A percentile compares a stretch with the other conserved stretches of the same genome.
Evolutionary conservation across 306 rosid species (phyloP).

Genomic region (Hippophae tibetana): DNA sequence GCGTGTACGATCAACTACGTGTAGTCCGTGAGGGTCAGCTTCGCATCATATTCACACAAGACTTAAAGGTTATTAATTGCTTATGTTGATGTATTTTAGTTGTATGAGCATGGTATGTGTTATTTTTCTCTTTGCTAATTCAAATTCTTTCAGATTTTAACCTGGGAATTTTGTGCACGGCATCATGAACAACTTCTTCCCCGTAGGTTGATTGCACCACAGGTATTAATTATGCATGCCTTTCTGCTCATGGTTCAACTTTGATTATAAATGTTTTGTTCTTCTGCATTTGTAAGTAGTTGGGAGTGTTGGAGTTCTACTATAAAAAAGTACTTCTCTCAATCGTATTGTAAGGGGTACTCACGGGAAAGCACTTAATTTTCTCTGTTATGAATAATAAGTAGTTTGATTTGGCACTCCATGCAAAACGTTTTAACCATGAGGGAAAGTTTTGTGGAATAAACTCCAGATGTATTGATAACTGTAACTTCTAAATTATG

Average conservation of each 20-base stretch:
- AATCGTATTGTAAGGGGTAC: too few relatives aligned
- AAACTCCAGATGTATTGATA: too few relatives aligned
- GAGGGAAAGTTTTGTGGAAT: too few relatives aligned
- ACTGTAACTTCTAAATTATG: too few relatives aligned
- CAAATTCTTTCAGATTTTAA: slow-evolving; percentile 45
- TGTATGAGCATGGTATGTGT: slow-evolving; percentile 2
- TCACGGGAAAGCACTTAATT: too few relatives aligned
- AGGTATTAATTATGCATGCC: slow-evolving; percentile 43
- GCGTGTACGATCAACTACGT: slow-evolving; percentile 93
- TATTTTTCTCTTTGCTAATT: slow-evolving; percentile 3
- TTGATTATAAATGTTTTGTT: too few relatives aligned
- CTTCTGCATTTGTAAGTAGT: too few relatives aligned
- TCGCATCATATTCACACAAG: slow-evolving; percentile 75
- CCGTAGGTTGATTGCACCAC: slow-evolving; percentile 87
- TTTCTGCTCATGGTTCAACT: neutral
- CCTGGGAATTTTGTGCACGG: slow-evolving; percentile 94
- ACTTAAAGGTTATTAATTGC: slow-evolving; percentile 50
- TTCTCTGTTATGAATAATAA: too few relatives aligned
- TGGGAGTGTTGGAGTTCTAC: too few relatives aligned
- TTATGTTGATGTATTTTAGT: slow-evolving; percentile 2
- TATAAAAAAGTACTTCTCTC: too few relatives aligned
- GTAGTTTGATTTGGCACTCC: too few relatives aligned
- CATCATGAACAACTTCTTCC: slow-evolving; percentile 98
- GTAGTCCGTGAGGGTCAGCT: slow-evolving; percentile 98
- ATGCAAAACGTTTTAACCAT: too few relatives aligned